Base-by-base conservation (phyloP, 129 eudicot genomes). In the Flaveria ramosissima region DNA sequence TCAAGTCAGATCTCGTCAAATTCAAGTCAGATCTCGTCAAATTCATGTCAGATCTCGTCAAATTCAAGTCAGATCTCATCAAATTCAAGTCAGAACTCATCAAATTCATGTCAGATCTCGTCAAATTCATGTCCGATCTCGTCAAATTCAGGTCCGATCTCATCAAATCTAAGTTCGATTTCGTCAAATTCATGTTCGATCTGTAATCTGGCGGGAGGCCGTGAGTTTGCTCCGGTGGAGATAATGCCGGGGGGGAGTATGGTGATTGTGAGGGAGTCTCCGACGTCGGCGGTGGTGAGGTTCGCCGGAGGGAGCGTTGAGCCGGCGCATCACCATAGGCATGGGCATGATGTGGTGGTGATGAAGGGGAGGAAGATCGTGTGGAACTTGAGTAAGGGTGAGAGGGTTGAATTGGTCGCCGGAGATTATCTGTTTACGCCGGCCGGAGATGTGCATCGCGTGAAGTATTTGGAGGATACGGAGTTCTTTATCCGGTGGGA, bases 401-500 rank as follows among this genome's bases (percentile, higher is more conserved):
- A 87, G 65, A 81, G 64, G 73, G 84, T 45, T 66, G 91, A 88
- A 6, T 56, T 92, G 62, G 92, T 79, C 1, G 85, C 41, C 16
- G 98, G 97, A 9, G 98, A 93, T 82, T 88, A 47, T 23, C 55
- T 93, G 91, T 93, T 81, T 66, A 90, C 92, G 0, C 91, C 92
- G 0, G 89, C 78, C 0, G 98, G 92, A 8, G 96, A 93, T 81
- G 89, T 90, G 52, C 98, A 93, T 46, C 63, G 98, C 41, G 97
- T 93, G 66, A 87, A 85, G 82, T 93, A 93, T 73, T 55, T 77
- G 65, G 97, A 90, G 68, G 98, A 93, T 83, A 90, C 96, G 0
- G 97, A 93, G 91, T 90, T 93, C 46, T 93, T 93, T 64, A 86
- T 93, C 26, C 83, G 82, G 82, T 93, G 97, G 98, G 98, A 93